Base-by-base conservation (phyloP, 2,329 filamentous ascomycete species). In the Stachybotrys echinatus region DNA sequence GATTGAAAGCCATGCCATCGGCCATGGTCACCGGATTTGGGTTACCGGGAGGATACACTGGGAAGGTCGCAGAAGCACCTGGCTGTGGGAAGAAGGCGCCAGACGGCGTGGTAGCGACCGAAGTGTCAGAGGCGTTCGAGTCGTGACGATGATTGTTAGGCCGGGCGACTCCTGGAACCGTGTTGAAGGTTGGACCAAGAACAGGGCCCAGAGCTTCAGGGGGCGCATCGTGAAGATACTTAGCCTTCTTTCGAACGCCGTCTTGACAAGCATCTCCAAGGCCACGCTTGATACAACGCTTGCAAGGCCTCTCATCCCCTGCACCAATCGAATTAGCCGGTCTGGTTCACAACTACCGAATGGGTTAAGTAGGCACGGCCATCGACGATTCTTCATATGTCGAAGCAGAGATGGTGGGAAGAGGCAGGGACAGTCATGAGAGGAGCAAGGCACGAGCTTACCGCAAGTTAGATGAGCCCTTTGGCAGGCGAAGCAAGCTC, bases 171-270 rank as follows among this genome's bases (percentile, higher is more conserved):
- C 74, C 66, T 59, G 70, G 71, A 67, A 67, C 75, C 63, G 79
- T 80, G 61, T 87, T 89, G 61, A 83, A 87, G 54, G 79, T 84
- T 23, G 85, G 83, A 5, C 86, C 85, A 45, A 94, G 79, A 40
- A 94, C 90, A n/a, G 92, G 89, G 64, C 92, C 81, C 54, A 96
- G 76, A 43, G 91, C 91, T 66, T 95, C 91, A 48, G 90, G 84
- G 34, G 92, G 92, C 22, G 92, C 91, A 77, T 97, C 94, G 64
- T 97, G 92, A 50, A 99, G 87, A 68, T 99, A 99, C 69, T 99
- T 99, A 48, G 94, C 94, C 78, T 97, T 99, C 72, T 99, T 99
- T 55, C 94, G 87, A 47, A 97, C 91, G 48, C 94, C 94, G 65
- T 99, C 94, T 68, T 96, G 91, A 64, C 94, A 99, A 53, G 84